A percentile compares a stretch with the other conserved stretches of the same genome.
phyloP scores from a whole-genome alignment of 2,329 filamentous ascomycete species.

The Xenosphaeropsis pyriputrescens region DNA sequence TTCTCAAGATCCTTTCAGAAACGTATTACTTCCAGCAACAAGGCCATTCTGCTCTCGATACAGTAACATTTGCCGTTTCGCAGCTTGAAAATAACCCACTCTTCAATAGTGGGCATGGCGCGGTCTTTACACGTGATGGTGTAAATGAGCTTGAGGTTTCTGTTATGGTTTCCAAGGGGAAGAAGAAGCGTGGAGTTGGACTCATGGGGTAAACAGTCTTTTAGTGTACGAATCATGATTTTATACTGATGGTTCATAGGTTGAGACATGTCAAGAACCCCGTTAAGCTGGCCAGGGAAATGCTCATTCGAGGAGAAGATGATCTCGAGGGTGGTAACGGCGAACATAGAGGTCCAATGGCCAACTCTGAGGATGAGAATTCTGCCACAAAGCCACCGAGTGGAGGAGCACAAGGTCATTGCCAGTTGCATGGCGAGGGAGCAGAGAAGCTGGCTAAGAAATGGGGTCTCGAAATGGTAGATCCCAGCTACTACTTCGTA shows the following conservation, averaged over 20 bases:
- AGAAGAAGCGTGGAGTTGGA: constrained; percentile 63
- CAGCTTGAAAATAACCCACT: constrained; percentile 67
- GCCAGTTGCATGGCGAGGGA: constrained; percentile 49
- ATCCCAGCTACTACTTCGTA: constrained; percentile 63
- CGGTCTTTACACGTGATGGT: constrained; percentile 74
- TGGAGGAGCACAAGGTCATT: constrained; percentile 46
- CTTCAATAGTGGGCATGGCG: constrained; percentile 74
- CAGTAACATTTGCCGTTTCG: constrained; percentile 60
- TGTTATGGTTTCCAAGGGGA: constrained; percentile 66
- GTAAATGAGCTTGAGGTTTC: constrained; percentile 76
- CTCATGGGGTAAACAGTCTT: constrained; percentile 38
- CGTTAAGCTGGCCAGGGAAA: constrained; percentile 54
- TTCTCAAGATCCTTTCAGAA: constrained; percentile 43
- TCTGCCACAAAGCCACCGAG: background rate
- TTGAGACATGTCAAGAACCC: constrained; percentile 66
- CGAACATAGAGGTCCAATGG: constrained; percentile 16
- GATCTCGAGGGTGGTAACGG: constrained; percentile 34
- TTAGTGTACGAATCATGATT: too few relatives aligned
- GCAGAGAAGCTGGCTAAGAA: constrained; percentile 52
- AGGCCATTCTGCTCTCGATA: constrained; percentile 41
- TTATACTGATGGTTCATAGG: too few relatives aligned
- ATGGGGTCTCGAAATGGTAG: constrained; percentile 58
- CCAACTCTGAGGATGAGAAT: constrained; percentile 2
- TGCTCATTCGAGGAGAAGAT: constrained; percentile 52
- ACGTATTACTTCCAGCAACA: constrained; percentile 19